Percentiles rank a stretch among this genome's conserved stretches.
These are phyloP conservation scores for Phytophthora pisi DNA, from an alignment of 352 stramenopile genomes.

Conservation along the genomic window DNA sequence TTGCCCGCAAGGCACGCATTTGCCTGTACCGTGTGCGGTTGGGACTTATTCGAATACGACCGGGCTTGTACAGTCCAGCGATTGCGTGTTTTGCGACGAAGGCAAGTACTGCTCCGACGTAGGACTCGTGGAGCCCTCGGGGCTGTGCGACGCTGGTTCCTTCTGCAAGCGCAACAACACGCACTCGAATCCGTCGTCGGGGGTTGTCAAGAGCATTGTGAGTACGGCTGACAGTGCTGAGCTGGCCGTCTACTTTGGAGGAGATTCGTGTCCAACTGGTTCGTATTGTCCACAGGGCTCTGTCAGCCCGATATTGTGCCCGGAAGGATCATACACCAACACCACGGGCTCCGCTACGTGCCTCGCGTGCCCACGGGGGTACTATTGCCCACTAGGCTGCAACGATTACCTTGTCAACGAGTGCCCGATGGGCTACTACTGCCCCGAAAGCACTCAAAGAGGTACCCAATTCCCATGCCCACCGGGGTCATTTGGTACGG, in stretches of 20 bases:
- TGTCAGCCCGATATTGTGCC: slow-evolving; percentile 34
- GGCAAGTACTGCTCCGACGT: slow-evolving; percentile 49
- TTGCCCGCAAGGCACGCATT: slow-evolving; percentile 74
- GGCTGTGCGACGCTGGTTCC: slow-evolving; percentile 43
- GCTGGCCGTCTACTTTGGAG: slow-evolving; percentile 26
- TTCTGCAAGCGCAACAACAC: slow-evolving; percentile 67
- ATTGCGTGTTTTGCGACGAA: slow-evolving; percentile 70
- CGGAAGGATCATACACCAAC: slow-evolving; percentile 52
- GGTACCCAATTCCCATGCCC: slow-evolving; percentile 72
- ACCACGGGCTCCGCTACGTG: slow-evolving; percentile 34
- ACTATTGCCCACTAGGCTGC: slow-evolving; percentile 57
- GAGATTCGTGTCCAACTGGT: slow-evolving; percentile 51
- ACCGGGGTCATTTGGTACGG: slow-evolving; percentile 73
- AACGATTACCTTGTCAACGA: slow-evolving; percentile 45
- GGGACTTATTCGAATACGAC: slow-evolving; percentile 67
- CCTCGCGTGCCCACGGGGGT: slow-evolving; percentile 43
- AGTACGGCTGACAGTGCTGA: slow-evolving; percentile 11
- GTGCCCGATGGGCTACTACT: slow-evolving; percentile 88
- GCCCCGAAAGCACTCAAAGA: slow-evolving; percentile 62
- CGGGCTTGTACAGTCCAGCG: slow-evolving; percentile 39
- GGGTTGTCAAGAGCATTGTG: slow-evolving; percentile 24
- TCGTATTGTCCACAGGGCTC: slow-evolving; percentile 59
- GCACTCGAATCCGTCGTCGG: slow-evolving; percentile 39
- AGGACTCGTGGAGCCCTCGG: slow-evolving; percentile 45
- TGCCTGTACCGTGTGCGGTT: slow-evolving; percentile 59